Percentiles rank a stretch among this genome's conserved stretches.
Evolutionary conservation across 352 stramenopile genomes (phyloP).

Genomic region (Chrysophaeum taylorii): DNA sequence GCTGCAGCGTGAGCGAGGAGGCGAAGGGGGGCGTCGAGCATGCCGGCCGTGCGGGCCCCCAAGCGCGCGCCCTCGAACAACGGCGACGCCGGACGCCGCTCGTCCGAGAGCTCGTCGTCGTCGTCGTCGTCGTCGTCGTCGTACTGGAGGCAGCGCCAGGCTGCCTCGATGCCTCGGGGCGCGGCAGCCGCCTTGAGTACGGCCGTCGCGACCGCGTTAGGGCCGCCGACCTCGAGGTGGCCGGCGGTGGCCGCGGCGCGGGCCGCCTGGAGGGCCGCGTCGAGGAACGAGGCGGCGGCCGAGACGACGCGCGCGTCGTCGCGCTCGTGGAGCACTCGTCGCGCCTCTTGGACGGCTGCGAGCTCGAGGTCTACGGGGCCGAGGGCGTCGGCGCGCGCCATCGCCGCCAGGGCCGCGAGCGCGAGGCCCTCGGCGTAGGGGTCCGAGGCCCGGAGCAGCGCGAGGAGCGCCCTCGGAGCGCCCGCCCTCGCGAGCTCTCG

Average conservation of each 20-base stretch:
- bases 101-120: not conserved
- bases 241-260: not conserved
- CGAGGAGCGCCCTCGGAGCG: not conserved
- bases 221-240: not conserved
- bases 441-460: not conserved
- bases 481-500: not conserved
- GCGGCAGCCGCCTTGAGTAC: constrained; percentile 22
- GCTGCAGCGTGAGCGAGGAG: constrained; percentile 22
- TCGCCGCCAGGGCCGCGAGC: not conserved
- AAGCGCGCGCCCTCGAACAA: constrained; percentile 21
- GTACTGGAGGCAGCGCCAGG: constrained; percentile 19
- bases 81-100: constrained; percentile 5
- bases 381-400: constrained; percentile 5
- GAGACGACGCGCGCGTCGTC: not conserved
- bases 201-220: constrained; percentile 16
- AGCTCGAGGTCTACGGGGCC: not conserved
- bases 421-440: not conserved
- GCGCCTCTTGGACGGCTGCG: not conserved
- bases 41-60: constrained; percentile 21
- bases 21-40: constrained; percentile 24
- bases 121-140: not conserved
- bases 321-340: not conserved
- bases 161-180: constrained; percentile 17
- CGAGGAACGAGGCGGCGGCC: not conserved
- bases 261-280: not conserved